Base-by-base conservation (phyloP, 805 yeast species). In the Metschnikowia vanudenii region DNA sequence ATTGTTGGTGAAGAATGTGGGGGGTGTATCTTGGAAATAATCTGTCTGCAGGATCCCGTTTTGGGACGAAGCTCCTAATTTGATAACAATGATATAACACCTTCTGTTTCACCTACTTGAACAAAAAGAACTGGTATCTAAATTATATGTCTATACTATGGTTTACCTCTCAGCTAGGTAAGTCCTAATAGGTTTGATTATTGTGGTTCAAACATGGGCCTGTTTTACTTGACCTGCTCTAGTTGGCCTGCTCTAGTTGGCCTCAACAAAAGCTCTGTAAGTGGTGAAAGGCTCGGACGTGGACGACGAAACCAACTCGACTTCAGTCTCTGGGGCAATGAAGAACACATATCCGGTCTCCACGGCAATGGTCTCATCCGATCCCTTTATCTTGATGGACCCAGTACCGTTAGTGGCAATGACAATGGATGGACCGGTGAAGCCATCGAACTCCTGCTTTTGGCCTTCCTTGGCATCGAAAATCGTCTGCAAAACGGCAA, bases 211-310 rank as follows among this genome's bases (percentile, higher is more conserved):
- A 7, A 7, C 24, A 20, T 20, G 24, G 7, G 24, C 7, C 24
- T 7, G 7, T 7, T 20, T 5, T 20, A 20, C 24, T 26, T 26
- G 28, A 12, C 28, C 28, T 26, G 28, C 28, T 26, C 22, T 39
- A 41, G 36, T 52, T 42, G 12, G 28, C 28, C 28, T 26, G 28
- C 28, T 26, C 22, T 39, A 41, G 36, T 52, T 42, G n/a, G 82
- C 85, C 70, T 88, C 96, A 57, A 84, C 88, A 65, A 84, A 88
- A 5, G 99, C 98, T 69, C 96, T 85, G 71, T 91, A 94, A 29
- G 91, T 75, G 34, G 91, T 86, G 63, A 92, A 84, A 6, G 66
- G 65, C 42, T 57, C 62, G 35, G 73, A 76, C 20, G 68, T 61
- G 46, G 78, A 75, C 16, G 68, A 62, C 28, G 85, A 73, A 37